Evolutionary conservation across 495 filamentous ascomycete genomes (phyloP).

Genomic region (Penicillium mononematosum): DNA sequence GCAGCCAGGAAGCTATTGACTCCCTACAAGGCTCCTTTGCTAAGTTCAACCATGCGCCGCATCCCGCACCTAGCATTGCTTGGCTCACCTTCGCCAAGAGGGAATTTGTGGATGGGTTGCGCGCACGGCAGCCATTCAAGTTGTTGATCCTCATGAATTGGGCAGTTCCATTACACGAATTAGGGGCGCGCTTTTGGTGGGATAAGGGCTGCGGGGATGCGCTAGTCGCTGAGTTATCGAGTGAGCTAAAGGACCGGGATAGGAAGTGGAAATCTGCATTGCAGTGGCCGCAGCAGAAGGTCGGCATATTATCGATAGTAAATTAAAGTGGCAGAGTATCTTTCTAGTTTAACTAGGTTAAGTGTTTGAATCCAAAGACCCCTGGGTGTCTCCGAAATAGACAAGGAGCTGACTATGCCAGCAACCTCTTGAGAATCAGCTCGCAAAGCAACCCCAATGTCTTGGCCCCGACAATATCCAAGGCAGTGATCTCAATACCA

Average conservation of each 20-base stretch:
- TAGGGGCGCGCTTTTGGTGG: conserved; percentile 7
- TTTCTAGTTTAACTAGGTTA: not conserved
- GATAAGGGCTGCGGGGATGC: conserved; percentile 2
- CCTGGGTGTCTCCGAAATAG: not conserved
- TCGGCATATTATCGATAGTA: not conserved
- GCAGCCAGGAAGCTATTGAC: conserved; percentile 4
- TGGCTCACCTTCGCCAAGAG: conserved; percentile 8
- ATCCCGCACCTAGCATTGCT: conserved; percentile 6
- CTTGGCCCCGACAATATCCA: not conserved
- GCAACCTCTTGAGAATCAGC: not conserved
- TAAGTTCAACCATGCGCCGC: not conserved
- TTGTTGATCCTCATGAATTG: conserved; percentile 13
- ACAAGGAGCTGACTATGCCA: not conserved
- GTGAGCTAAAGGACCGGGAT: not conserved
- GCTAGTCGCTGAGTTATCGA: conserved; percentile 10
- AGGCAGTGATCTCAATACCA: not conserved
- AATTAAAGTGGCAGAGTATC: not conserved
- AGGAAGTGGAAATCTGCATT: not conserved
- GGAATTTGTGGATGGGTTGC: conserved; percentile 6
- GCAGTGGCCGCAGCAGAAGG: not conserved
- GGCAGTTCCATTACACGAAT: conserved; percentile 3
- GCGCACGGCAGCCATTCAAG: conserved; percentile 2
- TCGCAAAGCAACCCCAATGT: not conserved
- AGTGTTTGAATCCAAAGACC: not conserved
- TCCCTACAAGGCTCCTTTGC: conserved; percentile 4